Evolutionary conservation across 768 basidiomycete genomes (phyloP).

Genomic region (Boletus vinaceobasis): DNA sequence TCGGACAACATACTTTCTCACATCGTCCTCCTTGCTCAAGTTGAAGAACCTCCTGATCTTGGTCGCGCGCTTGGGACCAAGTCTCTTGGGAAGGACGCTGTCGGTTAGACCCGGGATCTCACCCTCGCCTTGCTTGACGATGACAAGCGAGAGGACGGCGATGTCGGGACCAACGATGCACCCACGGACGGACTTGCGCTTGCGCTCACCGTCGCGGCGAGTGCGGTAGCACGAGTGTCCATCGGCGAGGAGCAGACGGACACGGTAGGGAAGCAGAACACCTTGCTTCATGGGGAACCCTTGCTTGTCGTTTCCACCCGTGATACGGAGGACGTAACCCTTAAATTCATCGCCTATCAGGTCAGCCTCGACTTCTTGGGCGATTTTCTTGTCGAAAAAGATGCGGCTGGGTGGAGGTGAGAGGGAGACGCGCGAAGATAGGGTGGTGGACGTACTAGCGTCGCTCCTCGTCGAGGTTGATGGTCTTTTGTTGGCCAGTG

Average conservation of each 20-base stretch:
- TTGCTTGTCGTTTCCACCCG: conserved; percentile 97
- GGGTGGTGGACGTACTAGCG: conserved; percentile 53
- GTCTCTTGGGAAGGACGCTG: conserved; percentile 86
- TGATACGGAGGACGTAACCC: conserved; percentile 95
- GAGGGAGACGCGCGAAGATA: background rate
- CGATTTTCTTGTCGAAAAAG: conserved; percentile 97
- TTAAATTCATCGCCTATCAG: conserved; percentile 93
- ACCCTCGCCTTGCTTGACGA: conserved; percentile 93
- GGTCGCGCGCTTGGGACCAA: conserved; percentile 95
- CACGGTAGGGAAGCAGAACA: conserved; percentile 92
- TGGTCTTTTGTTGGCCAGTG: conserved; percentile 94
- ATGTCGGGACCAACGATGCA: conserved; percentile 98
- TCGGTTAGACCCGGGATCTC: conserved; percentile 94
- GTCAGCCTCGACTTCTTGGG: conserved; percentile 92
- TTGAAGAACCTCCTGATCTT: conserved; percentile 99
- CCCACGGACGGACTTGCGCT: conserved; percentile 97
- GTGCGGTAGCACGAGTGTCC: conserved; percentile 98
- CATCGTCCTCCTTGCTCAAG: conserved; percentile 96
- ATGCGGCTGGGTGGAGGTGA: conserved; percentile 58
- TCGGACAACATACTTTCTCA: conserved; percentile 94
- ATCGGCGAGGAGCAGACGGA: conserved; percentile 87
- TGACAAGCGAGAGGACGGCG: conserved; percentile 86
- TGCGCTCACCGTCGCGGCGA: conserved; percentile 92
- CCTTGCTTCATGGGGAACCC: conserved; percentile 99
- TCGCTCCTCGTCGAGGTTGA: conserved; percentile 92